Evolutionary conservation across 495 filamentous ascomycete species (phyloP), one percentile per base, ranked within the genome.

Genomic region (Aspergillus conjunctus): DNA sequence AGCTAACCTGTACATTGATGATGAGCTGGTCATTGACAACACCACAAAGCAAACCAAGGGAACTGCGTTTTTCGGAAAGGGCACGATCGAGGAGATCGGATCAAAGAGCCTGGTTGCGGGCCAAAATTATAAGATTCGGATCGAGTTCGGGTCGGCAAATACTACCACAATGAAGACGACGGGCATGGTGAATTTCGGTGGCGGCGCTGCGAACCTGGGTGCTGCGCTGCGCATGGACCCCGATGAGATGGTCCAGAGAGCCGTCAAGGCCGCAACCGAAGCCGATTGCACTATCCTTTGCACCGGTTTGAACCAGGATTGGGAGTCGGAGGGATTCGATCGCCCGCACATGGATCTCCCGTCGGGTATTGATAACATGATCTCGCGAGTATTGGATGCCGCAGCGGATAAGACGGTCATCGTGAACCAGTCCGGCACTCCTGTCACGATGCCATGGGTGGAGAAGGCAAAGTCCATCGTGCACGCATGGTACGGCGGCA

Each of bases 301-400:
- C 60, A 87, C 89, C n/a, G 90, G 91, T 2, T 77, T 93, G 32
- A 89, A 90, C 68, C 84, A 81, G 33, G 91, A 94, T 67, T 93
- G 90, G 90, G 91, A 93, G 72, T 89, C 87, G 30, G 91, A 93
- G 73, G 91, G 91, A 6, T 90, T 90, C 60, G 90, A 93, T 69
- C 81, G 90, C 30, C 77, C 85, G 64, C 84, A 83, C 33, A 92
- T 92, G 89, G 86, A 90, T 66, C 80, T 93, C 18, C 90, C 89
- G 10, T 84, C 85, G 7, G 66, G 65, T 2, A 82, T 82, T 61
- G 88, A 92, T 66, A 77, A 81, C 31, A 78, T 93, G 37, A 81
- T 93, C 57, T 76, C 83, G 39, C 82, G 80, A 32, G 85, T 93
- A 4, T 73, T 88, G 10, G 69, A 79, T 26, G 88, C 83, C 10